These are phyloP conservation scores for Eragrostis curvula DNA, from an alignment of 176 grass and related monocot genomes.

Conservation along the genomic window DNA sequence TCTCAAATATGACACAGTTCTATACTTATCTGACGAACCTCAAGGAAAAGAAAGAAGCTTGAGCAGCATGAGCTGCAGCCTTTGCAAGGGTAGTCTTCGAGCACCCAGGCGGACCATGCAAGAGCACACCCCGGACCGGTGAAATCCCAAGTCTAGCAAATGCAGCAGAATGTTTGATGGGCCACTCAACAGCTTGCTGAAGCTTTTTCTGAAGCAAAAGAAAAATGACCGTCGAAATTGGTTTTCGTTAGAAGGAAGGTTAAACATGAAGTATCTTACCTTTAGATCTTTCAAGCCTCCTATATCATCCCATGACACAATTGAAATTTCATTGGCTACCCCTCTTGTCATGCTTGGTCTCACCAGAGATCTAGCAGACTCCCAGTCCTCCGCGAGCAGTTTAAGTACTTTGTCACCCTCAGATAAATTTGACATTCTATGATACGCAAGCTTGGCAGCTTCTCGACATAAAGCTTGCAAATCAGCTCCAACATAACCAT, in stretches of 20 bases:
- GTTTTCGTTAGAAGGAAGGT: conserved; percentile 2
- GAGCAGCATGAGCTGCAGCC: conserved; percentile 85
- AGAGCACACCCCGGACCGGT: conserved; percentile 82
- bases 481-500: conserved; percentile 97
- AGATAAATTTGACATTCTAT: conserved; percentile 48
- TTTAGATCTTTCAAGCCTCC: conserved; percentile 89
- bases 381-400: conserved; percentile 74
- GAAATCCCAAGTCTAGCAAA: conserved; percentile 86
- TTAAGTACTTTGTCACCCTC: conserved; percentile 36
- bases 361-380: conserved; percentile 65
- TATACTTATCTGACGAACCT: conserved; percentile 41
- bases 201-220: conserved; percentile 72
- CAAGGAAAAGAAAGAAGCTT: conserved; percentile 96
- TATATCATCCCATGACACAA: conserved; percentile 91
- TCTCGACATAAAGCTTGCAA: conserved; percentile 74
- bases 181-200: conserved; percentile 89
- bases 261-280: conserved; percentile 50
- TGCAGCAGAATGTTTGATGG: conserved; percentile 76
- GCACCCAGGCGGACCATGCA: conserved; percentile 90
- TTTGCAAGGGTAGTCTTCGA: conserved; percentile 91
- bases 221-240: conserved; percentile 32
- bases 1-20: not conserved
- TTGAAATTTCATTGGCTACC: conserved; percentile 71
- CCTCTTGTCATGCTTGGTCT: conserved; percentile 84
- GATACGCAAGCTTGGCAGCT: conserved; percentile 68